Evolutionary conservation across 2,329 filamentous ascomycete species (phyloP).

Genomic region (Volutella citrinella): DNA sequence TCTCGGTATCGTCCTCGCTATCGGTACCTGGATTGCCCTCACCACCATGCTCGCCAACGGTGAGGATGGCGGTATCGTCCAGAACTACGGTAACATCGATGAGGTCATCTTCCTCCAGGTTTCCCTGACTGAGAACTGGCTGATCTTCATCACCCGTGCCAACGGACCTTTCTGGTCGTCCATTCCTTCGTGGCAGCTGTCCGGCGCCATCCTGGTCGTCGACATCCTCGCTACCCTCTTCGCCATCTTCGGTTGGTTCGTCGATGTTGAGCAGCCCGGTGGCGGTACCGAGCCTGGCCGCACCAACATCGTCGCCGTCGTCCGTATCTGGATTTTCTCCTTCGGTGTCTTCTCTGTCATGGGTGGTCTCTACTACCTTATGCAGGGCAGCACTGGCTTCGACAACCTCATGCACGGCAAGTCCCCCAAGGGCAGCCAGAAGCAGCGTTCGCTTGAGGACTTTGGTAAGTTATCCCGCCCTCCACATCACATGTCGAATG

Average conservation of each 20-base stretch:
- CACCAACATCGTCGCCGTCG: slow-evolving; percentile 78
- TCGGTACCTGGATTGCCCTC: slow-evolving; percentile 85
- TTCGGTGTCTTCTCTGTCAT: slow-evolving; percentile 86
- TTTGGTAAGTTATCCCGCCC: slow-evolving; percentile 64
- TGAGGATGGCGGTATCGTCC: slow-evolving; percentile 76
- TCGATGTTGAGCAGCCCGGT: too few species aligned
- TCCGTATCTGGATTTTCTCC: slow-evolving; percentile 89
- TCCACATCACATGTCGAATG: slow-evolving; percentile 1
- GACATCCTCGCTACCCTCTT: slow-evolving; percentile 84
- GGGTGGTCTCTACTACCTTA: slow-evolving; percentile 70
- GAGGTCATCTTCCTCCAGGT: slow-evolving; percentile 86
- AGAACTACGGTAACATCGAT: slow-evolving; percentile 82
- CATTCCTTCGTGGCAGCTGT: slow-evolving; percentile 81
- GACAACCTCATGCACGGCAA: slow-evolving; percentile 94
- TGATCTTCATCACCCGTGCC: slow-evolving; percentile 94
- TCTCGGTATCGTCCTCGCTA: slow-evolving; percentile 74
- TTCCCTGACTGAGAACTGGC: slow-evolving; percentile 89
- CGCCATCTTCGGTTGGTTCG: slow-evolving; percentile 82
- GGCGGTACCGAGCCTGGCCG: slow-evolving; percentile 49
- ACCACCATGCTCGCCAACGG: slow-evolving; percentile 75
- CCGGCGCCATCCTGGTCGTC: slow-evolving; percentile 74
- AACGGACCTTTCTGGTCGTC: slow-evolving; percentile 92
- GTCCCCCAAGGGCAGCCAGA: slow-evolving; percentile 75
- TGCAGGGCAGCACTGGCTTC: slow-evolving; percentile 77
- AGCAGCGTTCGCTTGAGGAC: slow-evolving; percentile 83